Evolutionary conservation across 2,329 filamentous ascomycete species (phyloP).

Genomic region (Nannizziopsis arthrosporioides): DNA sequence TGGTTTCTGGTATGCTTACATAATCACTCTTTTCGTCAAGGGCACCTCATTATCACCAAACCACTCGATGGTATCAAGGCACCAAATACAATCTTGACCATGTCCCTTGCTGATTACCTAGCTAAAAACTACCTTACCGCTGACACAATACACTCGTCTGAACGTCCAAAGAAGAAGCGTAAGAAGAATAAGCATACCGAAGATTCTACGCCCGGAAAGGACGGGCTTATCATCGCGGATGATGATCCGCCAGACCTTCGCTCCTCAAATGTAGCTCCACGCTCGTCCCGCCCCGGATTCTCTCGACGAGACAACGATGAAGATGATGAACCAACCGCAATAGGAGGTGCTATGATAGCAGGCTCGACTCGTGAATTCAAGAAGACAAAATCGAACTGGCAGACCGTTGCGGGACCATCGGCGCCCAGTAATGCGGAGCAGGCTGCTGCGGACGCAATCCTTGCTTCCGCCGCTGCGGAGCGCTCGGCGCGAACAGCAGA

Average conservation of each 20-base stretch:
- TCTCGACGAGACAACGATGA: conserved; percentile 19
- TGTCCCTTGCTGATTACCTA: conserved; percentile 65
- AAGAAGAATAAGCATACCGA: conserved; percentile 44
- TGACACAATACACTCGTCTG: conserved; percentile 32
- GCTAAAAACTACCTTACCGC: conserved; percentile 81
- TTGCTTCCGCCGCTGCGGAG: conserved; percentile 60
- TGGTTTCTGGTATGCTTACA: too few relatives aligned
- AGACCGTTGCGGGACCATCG: conserved; percentile 41
- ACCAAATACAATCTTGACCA: conserved; percentile 3
- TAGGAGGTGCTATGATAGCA: conserved; percentile 4
- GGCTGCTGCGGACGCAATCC: conserved; percentile 65
- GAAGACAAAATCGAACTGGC: conserved; percentile 70
- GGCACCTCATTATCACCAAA: too few relatives aligned
- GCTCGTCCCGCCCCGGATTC: neutral
- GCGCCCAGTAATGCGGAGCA: conserved; percentile 42
- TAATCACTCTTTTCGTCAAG: neutral
- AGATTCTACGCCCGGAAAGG: conserved; percentile 21
- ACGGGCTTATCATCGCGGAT: conserved; percentile 31
- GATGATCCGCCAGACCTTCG: conserved; percentile 32
- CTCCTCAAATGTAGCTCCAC: conserved; percentile 17
- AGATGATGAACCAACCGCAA: conserved; percentile 23
- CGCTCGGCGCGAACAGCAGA: conserved; percentile 39
- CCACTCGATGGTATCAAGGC: neutral
- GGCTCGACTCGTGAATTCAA: conserved; percentile 33
- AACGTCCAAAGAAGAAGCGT: conserved; percentile 46